phyloP scores from a whole-genome alignment of 2,329 filamentous ascomycete species.

The Diaporthe amygdali region DNA sequence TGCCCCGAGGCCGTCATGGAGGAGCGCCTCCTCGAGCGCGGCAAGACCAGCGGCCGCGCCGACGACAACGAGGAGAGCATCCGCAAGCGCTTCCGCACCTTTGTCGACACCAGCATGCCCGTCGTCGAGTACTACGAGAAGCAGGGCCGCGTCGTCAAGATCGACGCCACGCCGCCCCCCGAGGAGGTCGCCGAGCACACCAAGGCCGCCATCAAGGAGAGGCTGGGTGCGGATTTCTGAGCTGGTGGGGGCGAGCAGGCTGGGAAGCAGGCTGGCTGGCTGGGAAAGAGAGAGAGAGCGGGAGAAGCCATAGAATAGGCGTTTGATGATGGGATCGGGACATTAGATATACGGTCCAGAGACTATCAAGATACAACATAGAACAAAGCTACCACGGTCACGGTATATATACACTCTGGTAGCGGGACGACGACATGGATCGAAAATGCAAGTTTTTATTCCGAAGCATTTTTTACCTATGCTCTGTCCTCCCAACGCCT shows the following conservation, averaged over 20 bases:
- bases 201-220: conserved; percentile 52
- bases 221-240: conserved; percentile 52
- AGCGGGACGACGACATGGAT: conserved; percentile 2
- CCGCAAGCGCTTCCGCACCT: conserved; percentile 93
- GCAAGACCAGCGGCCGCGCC: conserved; percentile 87
- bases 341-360: neutral
- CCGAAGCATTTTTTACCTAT: conserved; percentile 23
- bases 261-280: neutral
- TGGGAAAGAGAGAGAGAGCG: neutral
- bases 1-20: conserved; percentile 92
- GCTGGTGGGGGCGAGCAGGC: neutral
- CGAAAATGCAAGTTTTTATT: conserved; percentile 26
- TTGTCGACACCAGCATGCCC: conserved; percentile 96
- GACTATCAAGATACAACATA: conserved; percentile 12
- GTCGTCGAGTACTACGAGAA: conserved; percentile 85
- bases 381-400: neutral
- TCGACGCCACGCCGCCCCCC: conserved; percentile 73
- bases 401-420: neutral
- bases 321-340: neutral
- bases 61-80: conserved; percentile 97
- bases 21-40: conserved; percentile 80
- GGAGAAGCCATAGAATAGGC: neutral
- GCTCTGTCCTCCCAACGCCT: conserved; percentile 27
- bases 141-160: conserved; percentile 79
- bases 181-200: conserved; percentile 65